These are phyloP conservation scores for Globisporangium yorkense DNA, from an alignment of 352 stramenopile genomes.

Conservation along the genomic window DNA sequence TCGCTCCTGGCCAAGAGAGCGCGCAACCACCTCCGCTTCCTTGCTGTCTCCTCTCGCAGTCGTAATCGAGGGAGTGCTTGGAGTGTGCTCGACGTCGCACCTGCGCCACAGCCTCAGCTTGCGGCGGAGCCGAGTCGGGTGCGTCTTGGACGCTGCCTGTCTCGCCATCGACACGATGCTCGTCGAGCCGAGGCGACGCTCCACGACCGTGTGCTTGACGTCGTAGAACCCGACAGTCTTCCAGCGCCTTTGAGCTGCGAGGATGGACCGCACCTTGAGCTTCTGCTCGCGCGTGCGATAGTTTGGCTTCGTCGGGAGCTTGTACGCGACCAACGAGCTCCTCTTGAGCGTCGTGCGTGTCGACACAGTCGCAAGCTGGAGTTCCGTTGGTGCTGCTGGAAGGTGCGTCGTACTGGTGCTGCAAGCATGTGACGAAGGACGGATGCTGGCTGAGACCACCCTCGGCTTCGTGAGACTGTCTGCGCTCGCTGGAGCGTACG, in stretches of 20 bases:
- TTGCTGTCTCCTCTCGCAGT: not conserved
- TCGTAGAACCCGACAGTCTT: conserved; percentile 14
- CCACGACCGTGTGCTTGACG: conserved; percentile 20
- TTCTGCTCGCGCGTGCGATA: conserved; percentile 25
- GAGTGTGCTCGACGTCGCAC: not conserved
- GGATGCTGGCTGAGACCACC: conserved; percentile 7
- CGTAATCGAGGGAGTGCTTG: not conserved
- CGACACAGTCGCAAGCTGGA: too few species aligned
- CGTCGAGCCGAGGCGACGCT: conserved; percentile 20
- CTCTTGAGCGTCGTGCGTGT: not conserved
- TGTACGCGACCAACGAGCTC: conserved; percentile 6
- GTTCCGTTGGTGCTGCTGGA: too few species aligned
- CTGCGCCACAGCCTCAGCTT: conserved; percentile 7
- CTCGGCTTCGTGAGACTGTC: conserved; percentile 17
- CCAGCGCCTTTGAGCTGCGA: conserved; percentile 15
- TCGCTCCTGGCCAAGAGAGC: not conserved
- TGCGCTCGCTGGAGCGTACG: conserved; percentile 21
- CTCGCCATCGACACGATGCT: conserved; percentile 18
- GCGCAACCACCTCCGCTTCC: not conserved
- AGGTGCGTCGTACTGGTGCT: not conserved
- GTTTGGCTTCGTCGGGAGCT: conserved; percentile 8
- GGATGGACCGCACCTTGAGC: conserved; percentile 16
- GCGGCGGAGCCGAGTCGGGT: not conserved
- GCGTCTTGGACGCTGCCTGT: not conserved
- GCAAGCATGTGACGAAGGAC: not conserved